Evolutionary conservation across 768 basidiomycete species (phyloP), one percentile per base, ranked within the genome.

Genomic region (Mrakia gelida): DNA sequence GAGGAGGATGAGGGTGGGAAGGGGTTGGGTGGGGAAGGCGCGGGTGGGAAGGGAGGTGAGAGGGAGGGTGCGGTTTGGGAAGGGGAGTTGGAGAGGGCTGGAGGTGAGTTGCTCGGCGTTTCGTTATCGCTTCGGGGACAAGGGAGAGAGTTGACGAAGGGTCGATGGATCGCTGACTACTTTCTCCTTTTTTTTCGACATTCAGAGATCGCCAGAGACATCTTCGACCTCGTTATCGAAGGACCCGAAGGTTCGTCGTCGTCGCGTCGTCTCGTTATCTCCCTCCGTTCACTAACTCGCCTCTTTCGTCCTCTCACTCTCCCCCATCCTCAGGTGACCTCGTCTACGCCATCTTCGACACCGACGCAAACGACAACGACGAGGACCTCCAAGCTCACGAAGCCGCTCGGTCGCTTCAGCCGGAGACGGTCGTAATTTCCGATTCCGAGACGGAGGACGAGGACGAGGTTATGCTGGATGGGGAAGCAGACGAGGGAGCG

Each of bases 271-370:
- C 30, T 7, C 67, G 3, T 41, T 4, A 28, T 43, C 41, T 34
- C 38, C 30, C 65, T n/a, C 34, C 15, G 41, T 23, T 65, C 28
- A 65, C 38, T 7, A 38, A 38, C 41, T 43, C 59, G 26, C 54
- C 18, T 59, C 5, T 26, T 59, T n/a, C n/a, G 7, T 15, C n/a
- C n/a, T 21, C 10, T n/a, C 10, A 8, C 23, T 26, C 54, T 70
- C 13, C 45, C 23, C 21, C 1, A 10, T 70, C 15, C 34, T 11
- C 34, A 70, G 82, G 81, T 21, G 83, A 84, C 63, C 79, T 80
- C n/a, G 81, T 84, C 13, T 84, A 84, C 71, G 83, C 82, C 67
- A 65, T 83, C 23, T 84, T 83, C 76, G 81, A 80, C 1, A 76
- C 70, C 0, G 80, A 81, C 45, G 81, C 77, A 13, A 81, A 80